Percentiles rank a stretch among this genome's conserved stretches.
phyloP scores from a whole-genome alignment of 257 asterid species.

The Eucommia ulmoides region DNA sequence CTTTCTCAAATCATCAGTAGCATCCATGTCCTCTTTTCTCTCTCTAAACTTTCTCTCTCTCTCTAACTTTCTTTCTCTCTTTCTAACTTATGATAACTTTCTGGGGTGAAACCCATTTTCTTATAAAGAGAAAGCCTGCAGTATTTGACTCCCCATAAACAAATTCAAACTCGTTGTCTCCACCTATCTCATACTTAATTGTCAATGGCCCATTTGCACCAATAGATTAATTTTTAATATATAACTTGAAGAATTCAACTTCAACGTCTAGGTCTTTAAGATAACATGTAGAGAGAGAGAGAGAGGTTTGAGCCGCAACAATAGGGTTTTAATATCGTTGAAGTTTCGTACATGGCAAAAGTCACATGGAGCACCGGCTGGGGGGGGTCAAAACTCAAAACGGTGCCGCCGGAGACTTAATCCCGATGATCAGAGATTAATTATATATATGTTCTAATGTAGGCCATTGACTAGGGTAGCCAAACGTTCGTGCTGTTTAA shows the following conservation, averaged over 20 bases:
- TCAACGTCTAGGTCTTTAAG: constrained; percentile 85
- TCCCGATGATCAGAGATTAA: constrained; percentile 15
- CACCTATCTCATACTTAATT: constrained; percentile 23
- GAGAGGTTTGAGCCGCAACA: constrained; percentile 28
- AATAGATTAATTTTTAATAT: constrained; percentile 1
- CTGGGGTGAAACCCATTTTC: constrained; percentile 20
- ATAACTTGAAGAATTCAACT: constrained; percentile 51
- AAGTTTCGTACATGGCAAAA: constrained; percentile 18
- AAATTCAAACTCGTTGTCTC: constrained; percentile 48
- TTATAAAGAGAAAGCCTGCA: constrained; percentile 41
- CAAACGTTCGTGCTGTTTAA: too few relatives aligned
- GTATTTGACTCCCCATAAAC: constrained; percentile 46
- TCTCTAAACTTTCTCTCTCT: constrained; percentile 1
- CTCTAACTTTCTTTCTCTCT: constrained; percentile 1
- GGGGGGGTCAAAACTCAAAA: constrained; percentile 40
- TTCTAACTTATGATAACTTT: constrained; percentile 5
- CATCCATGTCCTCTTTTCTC: constrained; percentile 22
- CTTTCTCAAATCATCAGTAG: constrained; percentile 21
- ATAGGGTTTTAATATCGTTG: constrained; percentile 19
- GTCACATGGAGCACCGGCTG: constrained; percentile 25
- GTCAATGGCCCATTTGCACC: constrained; percentile 57
- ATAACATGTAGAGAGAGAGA: constrained; percentile 9
- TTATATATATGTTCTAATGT: too few relatives aligned
- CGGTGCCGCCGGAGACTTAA: constrained; percentile 20
- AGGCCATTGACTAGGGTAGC: too few relatives aligned